These are phyloP conservation scores for Epicoccum sorghinum DNA, from an alignment of 2,329 filamentous ascomycete genomes.

Conservation along the genomic window DNA sequence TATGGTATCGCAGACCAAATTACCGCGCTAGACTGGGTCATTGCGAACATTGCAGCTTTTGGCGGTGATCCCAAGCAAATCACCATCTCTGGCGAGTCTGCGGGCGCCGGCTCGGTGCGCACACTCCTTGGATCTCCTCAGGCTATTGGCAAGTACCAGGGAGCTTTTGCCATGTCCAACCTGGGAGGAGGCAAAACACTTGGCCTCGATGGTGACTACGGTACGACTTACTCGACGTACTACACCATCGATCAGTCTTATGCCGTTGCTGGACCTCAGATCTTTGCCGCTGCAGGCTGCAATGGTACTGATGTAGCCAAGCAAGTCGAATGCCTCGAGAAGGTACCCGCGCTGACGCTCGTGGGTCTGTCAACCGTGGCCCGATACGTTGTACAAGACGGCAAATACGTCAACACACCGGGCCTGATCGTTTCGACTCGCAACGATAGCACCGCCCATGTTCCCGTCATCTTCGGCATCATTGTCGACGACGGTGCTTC, in stretches of 20 bases:
- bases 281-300: slow-evolving; percentile 61
- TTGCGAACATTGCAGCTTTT: slow-evolving; percentile 43
- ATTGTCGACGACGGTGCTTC: slow-evolving; percentile 63
- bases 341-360: slow-evolving; percentile 53
- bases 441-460: slow-evolving; percentile 54
- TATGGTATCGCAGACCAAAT: slow-evolving; percentile 31
- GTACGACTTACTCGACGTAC: slow-evolving; percentile 64
- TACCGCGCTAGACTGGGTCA: slow-evolving; percentile 53
- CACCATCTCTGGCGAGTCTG: slow-evolving; percentile 31
- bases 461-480: slow-evolving; percentile 63
- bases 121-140: slow-evolving; percentile 60
- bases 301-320: slow-evolving; percentile 52
- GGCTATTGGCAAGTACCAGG: slow-evolving; percentile 56
- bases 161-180: slow-evolving; percentile 58
- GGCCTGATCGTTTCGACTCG: slow-evolving; percentile 53
- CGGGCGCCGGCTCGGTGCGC: slow-evolving; percentile 46
- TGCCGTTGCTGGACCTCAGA: slow-evolving; percentile 55
- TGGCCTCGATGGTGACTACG: slow-evolving; percentile 62
- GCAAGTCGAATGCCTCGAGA: slow-evolving; percentile 61
- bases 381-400: slow-evolving; percentile 64
- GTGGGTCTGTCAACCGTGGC: slow-evolving; percentile 51
- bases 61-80: slow-evolving; percentile 34
- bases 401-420: slow-evolving; percentile 60
- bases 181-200: slow-evolving; percentile 63
- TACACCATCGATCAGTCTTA: slow-evolving; percentile 62